A percentile compares a stretch with the other conserved stretches of the same genome.
Evolutionary conservation across 2,329 filamentous ascomycete genomes (phyloP).

Genomic region (Saccharata proteae): DNA sequence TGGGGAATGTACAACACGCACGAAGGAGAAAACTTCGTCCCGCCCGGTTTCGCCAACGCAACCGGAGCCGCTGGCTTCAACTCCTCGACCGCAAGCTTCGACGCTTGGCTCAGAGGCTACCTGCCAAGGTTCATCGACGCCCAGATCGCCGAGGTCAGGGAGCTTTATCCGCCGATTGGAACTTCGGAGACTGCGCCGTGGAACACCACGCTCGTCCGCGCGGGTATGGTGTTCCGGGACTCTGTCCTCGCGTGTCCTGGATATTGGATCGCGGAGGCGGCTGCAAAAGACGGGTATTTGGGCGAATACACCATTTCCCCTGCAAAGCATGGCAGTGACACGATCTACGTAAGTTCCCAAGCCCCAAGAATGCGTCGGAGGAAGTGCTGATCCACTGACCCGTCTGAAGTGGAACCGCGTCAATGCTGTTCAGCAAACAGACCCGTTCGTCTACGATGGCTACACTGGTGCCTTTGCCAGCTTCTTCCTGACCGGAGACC

Average conservation of each 20-base stretch:
- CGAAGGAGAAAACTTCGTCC: constrained; percentile 52
- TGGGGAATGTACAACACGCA: constrained; percentile 51
- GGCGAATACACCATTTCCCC: constrained; percentile 49
- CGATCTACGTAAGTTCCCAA: constrained; percentile 36
- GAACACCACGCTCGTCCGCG: constrained; percentile 39
- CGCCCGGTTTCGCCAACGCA: constrained; percentile 32
- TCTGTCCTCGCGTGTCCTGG: constrained; percentile 47
- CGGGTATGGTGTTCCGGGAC: constrained; percentile 47
- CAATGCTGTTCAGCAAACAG: constrained; percentile 38
- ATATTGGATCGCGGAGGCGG: constrained; percentile 42
- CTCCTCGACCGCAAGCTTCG: constrained; percentile 37
- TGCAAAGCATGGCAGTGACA: constrained; percentile 48
- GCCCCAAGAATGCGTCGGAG: not conserved
- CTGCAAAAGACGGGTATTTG: constrained; percentile 32
- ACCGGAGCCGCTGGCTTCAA: constrained; percentile 35
- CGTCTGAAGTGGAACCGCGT: constrained; percentile 40
- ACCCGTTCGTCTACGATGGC: constrained; percentile 43
- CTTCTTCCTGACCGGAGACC: constrained; percentile 48
- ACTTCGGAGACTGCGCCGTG: constrained; percentile 36
- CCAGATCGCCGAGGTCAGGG: constrained; percentile 29
- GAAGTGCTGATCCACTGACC: constrained; percentile 6
- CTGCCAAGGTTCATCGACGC: constrained; percentile 34
- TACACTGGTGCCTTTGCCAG: constrained; percentile 48
- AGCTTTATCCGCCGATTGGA: constrained; percentile 38
- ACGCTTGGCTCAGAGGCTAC: constrained; percentile 42